Evolutionary conservation across 192 early-diverging fungal species (phyloP).

Genomic region (Linnemannia elongata): DNA sequence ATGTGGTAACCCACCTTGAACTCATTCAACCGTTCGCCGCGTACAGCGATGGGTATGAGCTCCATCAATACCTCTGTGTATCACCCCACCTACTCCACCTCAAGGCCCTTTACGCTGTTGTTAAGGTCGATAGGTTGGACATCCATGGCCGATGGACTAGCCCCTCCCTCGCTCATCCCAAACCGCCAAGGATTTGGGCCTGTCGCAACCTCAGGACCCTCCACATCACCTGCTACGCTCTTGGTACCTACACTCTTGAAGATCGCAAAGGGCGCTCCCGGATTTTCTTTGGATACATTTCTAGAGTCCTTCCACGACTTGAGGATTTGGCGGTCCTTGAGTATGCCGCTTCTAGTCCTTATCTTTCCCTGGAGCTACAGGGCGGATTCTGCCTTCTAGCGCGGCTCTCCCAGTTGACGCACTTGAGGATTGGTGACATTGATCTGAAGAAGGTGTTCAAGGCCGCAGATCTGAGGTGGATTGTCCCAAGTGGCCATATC

Average conservation of each 20-base stretch:
- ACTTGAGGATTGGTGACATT: neutral
- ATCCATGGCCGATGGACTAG: neutral
- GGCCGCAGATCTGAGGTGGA: neutral
- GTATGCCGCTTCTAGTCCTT: neutral
- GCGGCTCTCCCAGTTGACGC: neutral
- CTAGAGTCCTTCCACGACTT: neutral
- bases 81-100: neutral
- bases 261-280: neutral
- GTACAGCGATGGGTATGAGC: neutral
- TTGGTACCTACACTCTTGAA: neutral
- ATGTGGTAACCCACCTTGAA: neutral
- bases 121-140: neutral
- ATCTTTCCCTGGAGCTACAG: neutral
- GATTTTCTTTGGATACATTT: neutral
- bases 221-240: neutral
- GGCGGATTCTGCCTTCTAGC: neutral
- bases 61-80: neutral
- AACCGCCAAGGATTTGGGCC: neutral
- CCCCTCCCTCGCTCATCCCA: neutral
- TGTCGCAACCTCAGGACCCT: neutral
- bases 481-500: neutral
- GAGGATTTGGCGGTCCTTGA: neutral
- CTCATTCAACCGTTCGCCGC: neutral
- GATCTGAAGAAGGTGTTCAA: neutral
- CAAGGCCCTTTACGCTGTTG: neutral